Evolutionary conservation across 2,329 filamentous ascomycete genomes (phyloP), one percentile per base, ranked within the genome.

Genomic region (Trichoderma oligosporum): DNA sequence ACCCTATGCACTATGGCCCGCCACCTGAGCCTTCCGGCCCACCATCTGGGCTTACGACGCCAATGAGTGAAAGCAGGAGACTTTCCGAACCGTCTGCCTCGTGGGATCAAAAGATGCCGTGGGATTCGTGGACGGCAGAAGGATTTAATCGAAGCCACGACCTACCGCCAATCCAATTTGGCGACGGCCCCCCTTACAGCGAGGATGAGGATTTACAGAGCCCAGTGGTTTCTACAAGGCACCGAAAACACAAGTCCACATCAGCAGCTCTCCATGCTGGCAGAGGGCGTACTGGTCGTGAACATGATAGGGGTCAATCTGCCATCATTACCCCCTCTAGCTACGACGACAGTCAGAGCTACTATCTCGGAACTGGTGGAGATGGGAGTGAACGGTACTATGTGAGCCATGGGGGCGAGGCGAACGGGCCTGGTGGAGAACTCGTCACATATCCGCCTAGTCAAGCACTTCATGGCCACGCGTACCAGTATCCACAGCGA

Each of bases 121-220:
- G 82, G 82, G 81, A 83, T 41, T 74, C 75, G 24, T 84, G 82
- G 79, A 68, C 73, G 56, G 63, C 79, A 66, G 73, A 81, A 64
- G 71, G 79, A 31, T 80, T 82, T 61, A 81, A 78, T 62, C 86
- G 81, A 54, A 83, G 80, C 22, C 82, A 89, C 63, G 88, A 92
- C 66, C 78, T 95, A 14, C 87, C 90, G 8, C 88, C 89, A 18
- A 91, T 94, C 68, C 84, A 90, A 47, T 93, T 94, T 65, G 89
- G 84, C 4, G 91, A 94, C 68, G 92, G 92, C 0, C 92, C 92
- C 20, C 93, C 92, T 2, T 97, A 91, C 76, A 96, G 91, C 71
- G 92, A 97, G 74, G 92, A 97, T 67, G 91, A 97, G 65, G 94
- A 97, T 71, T 80, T 97, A 41, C 90, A 94, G 67, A 96, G 91